Percentiles rank a stretch among this genome's conserved stretches.
phyloP scores from a whole-genome alignment of 495 filamentous ascomycete genomes.

The Aspergillus taichungensis region DNA sequence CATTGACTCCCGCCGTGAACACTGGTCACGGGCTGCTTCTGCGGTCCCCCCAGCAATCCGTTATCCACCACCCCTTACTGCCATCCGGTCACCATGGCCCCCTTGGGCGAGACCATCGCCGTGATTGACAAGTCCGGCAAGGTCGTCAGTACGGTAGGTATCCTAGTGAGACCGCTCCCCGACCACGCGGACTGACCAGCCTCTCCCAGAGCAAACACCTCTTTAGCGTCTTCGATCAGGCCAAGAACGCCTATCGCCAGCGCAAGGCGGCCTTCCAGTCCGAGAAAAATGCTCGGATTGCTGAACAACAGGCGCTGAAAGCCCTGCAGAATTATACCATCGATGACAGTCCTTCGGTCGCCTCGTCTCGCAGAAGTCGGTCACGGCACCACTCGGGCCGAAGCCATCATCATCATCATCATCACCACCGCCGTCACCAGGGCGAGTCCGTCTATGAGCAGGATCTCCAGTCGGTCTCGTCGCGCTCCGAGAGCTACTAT shows the following conservation, averaged over 20 bases:
- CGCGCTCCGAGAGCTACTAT: constrained; percentile 13
- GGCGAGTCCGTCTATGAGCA: constrained; percentile 26
- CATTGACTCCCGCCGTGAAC: not conserved
- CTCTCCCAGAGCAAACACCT: constrained; percentile 70
- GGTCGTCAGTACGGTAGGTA: constrained; percentile 77
- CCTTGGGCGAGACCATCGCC: constrained; percentile 65
- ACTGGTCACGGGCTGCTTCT: not conserved
- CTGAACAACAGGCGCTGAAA: constrained; percentile 43
- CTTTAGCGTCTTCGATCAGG: constrained; percentile 78
- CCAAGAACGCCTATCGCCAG: constrained; percentile 75
- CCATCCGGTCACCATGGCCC: constrained; percentile 24
- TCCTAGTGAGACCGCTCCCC: not conserved
- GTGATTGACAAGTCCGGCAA: constrained; percentile 90
- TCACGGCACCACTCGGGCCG: constrained; percentile 29
- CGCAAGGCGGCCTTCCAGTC: constrained; percentile 69
- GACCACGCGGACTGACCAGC: constrained; percentile 15
- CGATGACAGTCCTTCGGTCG: constrained; percentile 42
- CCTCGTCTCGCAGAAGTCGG: constrained; percentile 32
- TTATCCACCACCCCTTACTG: constrained; percentile 6
- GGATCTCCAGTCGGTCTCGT: constrained; percentile 19
- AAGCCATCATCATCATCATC: constrained; percentile 15
- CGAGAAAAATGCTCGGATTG: constrained; percentile 48
- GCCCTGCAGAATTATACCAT: constrained; percentile 39
- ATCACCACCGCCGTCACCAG: constrained; percentile 5
- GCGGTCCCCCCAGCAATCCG: constrained; percentile 2